Evolutionary conservation across 2,329 filamentous ascomycete genomes (phyloP), one percentile per base, ranked within the genome.

Genomic region (Pyricularia sp.): DNA sequence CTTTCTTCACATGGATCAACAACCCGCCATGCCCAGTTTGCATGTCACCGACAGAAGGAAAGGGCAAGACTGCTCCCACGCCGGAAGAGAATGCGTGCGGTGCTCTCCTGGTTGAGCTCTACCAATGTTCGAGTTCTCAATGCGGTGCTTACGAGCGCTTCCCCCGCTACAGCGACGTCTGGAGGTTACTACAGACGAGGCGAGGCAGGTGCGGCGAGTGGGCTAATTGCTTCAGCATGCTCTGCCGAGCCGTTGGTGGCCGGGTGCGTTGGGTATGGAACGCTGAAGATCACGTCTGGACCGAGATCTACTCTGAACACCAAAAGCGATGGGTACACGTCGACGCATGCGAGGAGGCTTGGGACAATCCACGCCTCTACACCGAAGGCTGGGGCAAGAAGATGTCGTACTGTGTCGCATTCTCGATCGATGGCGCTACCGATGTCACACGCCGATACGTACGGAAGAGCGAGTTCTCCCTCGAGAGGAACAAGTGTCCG

Each of bases 201-300:
- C 84, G 89, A 70, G 94, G 94, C 44, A 88, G 94, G 70, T 89
- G 89, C 67, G 94, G 94, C 67, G 94, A 99, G 78, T 97, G 94
- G 92, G 92, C 91, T 69, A 97, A 97, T 78, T 97, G 93, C 81
- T 99, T 99, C 78, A 93, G 89, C 78, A 97, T 97, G 94, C 83
- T 99, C 64, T 97, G 93, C 80, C 86, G 93, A 66, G 94, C 94
- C 4, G 86, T 97, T 16, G 93, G 93, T 62, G 90, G 89, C 66
- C 85, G 93, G 67, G 92, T 97, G 28, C 86, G 94, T 72, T 99
- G 94, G 94, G 89, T 99, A 12, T 99, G 94, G 94, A 97, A 97
- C 70, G 88, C 89, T 33, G 94, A 97, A 76, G 94, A 97, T 74
- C 91, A 97, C 72, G 91, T 97, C 30, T 99, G 94, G 94, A 96